These are phyloP conservation scores for Thermothelomyces thermophilus DNA, from an alignment of 2,329 filamentous ascomycete genomes.

Conservation along the genomic window DNA sequence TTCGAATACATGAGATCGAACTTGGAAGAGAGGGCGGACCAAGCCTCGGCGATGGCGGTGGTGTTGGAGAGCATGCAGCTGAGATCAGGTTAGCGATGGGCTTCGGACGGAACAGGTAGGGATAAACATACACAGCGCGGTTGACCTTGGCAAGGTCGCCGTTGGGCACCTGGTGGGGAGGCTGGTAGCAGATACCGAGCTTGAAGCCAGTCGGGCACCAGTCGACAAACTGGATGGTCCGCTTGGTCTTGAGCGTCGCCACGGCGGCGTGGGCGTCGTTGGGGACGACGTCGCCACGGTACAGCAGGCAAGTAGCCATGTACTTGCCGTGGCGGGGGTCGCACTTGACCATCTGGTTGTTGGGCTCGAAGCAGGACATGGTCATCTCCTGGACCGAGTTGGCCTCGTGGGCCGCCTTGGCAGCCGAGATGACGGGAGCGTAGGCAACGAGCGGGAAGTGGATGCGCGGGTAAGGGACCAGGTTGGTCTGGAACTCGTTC, in stretches of 20 bases:
- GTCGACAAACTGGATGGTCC: slow-evolving; percentile 98
- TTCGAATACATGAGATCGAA: slow-evolving; percentile 99
- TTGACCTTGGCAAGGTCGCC: slow-evolving; percentile 96
- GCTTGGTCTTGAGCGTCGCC: slow-evolving; percentile 97
- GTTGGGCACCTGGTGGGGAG: slow-evolving; percentile 90
- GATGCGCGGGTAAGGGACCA: slow-evolving; percentile 97
- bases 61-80: slow-evolving; percentile 99
- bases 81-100: slow-evolving; percentile 23
- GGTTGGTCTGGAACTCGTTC: slow-evolving; percentile 99
- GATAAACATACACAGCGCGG: slow-evolving; percentile 79
- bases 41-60: slow-evolving; percentile 96
- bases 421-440: slow-evolving; percentile 85
- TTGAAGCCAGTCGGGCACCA: slow-evolving; percentile 99
- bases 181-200: slow-evolving; percentile 99
- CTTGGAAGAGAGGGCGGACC: slow-evolving; percentile 93
- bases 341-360: slow-evolving; percentile 99
- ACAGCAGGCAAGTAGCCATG: slow-evolving; percentile 97
- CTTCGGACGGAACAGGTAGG: rapidly evolving
- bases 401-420: slow-evolving; percentile 95
- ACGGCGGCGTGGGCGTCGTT: slow-evolving; percentile 91
- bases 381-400: slow-evolving; percentile 98
- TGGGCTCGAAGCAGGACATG: slow-evolving; percentile 98
- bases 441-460: slow-evolving; percentile 99
- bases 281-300: slow-evolving; percentile 96
- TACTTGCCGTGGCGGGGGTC: slow-evolving; percentile 99